Conservation (phyloP, 176 grass and related monocot species). For the Oryza australiensis region DNA sequence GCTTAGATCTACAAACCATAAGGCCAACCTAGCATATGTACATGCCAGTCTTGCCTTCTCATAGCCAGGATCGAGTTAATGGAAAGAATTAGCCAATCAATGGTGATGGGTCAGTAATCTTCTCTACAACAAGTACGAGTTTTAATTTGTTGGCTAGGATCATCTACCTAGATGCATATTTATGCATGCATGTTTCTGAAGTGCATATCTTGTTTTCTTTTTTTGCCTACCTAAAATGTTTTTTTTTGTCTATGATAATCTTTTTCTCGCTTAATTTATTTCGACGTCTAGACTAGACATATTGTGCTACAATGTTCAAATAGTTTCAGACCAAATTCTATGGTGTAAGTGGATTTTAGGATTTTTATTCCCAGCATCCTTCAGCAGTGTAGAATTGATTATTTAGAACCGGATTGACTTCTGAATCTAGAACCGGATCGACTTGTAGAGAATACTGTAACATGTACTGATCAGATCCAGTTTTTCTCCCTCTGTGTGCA, state of each 20-base stretch:
- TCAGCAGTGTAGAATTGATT: background rate
- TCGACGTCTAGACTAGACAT: background rate
- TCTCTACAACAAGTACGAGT: background rate
- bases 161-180: background rate
- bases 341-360: conserved; percentile 4
- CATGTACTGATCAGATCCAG: background rate
- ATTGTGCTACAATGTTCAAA: background rate
- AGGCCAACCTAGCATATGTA: background rate
- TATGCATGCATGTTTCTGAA: background rate
- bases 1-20: background rate
- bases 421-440: no score
- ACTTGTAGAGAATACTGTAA: background rate
- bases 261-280: background rate
- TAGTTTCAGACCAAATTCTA: background rate
- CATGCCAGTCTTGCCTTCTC: background rate
- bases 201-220: background rate
- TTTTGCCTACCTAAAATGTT: background rate
- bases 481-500: background rate
- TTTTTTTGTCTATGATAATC: background rate
- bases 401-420: background rate
- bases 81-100: background rate
- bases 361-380: conserved; percentile 3
- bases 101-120: background rate
- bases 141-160: background rate
- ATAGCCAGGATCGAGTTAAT: background rate